Percentiles rank a stretch among this genome's conserved stretches.
Conservation (phyloP, 345 rosid species). For the Citrus medica region DNA sequence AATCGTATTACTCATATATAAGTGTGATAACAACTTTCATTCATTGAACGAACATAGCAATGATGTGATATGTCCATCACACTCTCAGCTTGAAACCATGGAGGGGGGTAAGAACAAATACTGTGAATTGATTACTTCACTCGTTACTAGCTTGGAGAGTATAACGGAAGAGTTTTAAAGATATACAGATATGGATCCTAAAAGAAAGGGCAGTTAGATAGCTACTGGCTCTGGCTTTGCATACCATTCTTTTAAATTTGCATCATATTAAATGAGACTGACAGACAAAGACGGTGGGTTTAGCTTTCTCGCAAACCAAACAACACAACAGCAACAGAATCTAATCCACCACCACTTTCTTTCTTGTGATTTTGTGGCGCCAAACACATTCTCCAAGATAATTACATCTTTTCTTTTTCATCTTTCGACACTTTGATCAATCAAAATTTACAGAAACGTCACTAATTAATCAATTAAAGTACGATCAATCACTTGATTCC, state of each 20-base stretch:
- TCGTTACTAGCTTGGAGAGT: not conserved
- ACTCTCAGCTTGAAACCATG: too few species aligned
- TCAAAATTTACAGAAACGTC: not conserved
- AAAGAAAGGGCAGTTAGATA: not conserved
- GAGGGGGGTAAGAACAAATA: too few species aligned
- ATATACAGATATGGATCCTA: not conserved
- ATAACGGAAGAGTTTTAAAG: not conserved
- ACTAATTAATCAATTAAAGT: not conserved
- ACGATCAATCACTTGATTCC: not conserved
- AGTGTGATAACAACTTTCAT: too few species aligned
- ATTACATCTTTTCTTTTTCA: not conserved
- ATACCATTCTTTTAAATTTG: not conserved
- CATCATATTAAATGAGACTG: constrained; percentile 16
- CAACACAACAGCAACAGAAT: constrained; percentile 11
- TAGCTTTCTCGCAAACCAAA: constrained; percentile 28
- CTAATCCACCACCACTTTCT: constrained; percentile 32
- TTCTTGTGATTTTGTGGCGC: constrained; percentile 9
- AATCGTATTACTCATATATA: too few species aligned
- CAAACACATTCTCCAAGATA: constrained; percentile 13
- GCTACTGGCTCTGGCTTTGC: not conserved
- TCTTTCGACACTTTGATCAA: not conserved
- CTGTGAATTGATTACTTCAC: not conserved
- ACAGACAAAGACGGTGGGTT: not conserved
- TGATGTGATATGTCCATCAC: too few species aligned
- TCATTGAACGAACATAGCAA: too few species aligned